Evolutionary conservation across 2,329 filamentous ascomycete genomes (phyloP).

Genomic region (Trichoderma citrinoviride): DNA sequence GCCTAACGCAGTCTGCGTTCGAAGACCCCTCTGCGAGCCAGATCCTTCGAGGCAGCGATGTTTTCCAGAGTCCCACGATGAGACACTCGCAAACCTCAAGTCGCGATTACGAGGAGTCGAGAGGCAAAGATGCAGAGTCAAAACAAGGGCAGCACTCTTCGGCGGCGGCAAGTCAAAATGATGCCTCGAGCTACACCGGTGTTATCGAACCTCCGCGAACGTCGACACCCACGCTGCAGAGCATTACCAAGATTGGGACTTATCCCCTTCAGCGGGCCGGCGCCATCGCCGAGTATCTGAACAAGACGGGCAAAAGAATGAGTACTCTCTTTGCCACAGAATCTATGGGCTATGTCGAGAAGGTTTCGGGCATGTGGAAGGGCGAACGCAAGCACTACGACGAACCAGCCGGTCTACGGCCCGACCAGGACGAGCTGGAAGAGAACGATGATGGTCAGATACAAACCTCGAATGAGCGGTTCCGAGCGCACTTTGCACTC

Average conservation of each 20-base stretch:
- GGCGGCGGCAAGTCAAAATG: slow-evolving; percentile 41
- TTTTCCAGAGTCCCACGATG: slow-evolving; percentile 79
- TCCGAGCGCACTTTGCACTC: slow-evolving; percentile 87
- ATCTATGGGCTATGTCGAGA: slow-evolving; percentile 94
- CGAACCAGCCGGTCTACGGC: slow-evolving; percentile 51
- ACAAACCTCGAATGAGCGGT: slow-evolving; percentile 71
- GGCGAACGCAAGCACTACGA: slow-evolving; percentile 88
- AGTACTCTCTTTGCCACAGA: slow-evolving; percentile 80
- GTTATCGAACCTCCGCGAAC: slow-evolving; percentile 27
- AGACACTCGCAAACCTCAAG: slow-evolving; percentile 46
- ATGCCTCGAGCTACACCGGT: slow-evolving; percentile 32
- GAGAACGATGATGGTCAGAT: slow-evolving; percentile 63
- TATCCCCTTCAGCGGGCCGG: slow-evolving; percentile 83
- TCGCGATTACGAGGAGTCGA: slow-evolving; percentile 21
- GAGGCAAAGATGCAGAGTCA: slow-evolving; percentile 25
- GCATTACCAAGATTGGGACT: slow-evolving; percentile 59
- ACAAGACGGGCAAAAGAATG: slow-evolving; percentile 75
- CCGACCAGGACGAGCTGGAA: slow-evolving; percentile 55
- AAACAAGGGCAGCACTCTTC: slow-evolving; percentile 15
- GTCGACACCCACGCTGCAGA: slow-evolving; percentile 48
- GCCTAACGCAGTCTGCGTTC: slow-evolving; percentile 63
- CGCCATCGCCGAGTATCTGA: slow-evolving; percentile 78
- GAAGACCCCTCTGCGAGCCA: slow-evolving; percentile 87
- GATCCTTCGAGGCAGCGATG: slow-evolving; percentile 80
- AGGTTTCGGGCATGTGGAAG: slow-evolving; percentile 96